Evolutionary conservation across 108 stramenopile genomes (phyloP).

Genomic region (Pseudonitzschia multiseries): DNA sequence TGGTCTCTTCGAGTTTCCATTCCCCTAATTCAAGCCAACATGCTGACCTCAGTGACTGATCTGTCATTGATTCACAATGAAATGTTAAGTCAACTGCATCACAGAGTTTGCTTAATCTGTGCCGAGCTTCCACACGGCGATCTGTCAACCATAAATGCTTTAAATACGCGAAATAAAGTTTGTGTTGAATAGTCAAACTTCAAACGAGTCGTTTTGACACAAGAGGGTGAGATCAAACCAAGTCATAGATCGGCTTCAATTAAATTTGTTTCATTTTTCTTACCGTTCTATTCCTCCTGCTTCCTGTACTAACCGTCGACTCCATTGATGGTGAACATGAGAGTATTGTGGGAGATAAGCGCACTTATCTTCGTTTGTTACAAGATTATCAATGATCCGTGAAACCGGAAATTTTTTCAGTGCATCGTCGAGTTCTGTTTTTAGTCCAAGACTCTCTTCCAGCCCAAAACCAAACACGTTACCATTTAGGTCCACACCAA

Average conservation of each 20-base stretch:
- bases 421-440: constrained; percentile 31
- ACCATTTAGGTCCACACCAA: constrained; percentile 66
- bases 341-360: constrained; percentile 53
- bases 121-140: constrained; percentile 70
- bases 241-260: background rate
- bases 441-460: constrained; percentile 39
- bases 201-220: background rate
- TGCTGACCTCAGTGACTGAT: constrained; percentile 57
- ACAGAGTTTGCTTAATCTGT: constrained; percentile 54
- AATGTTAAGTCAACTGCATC: constrained; percentile 70
- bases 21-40: constrained; percentile 91
- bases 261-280: constrained; percentile 12
- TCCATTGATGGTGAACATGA: constrained; percentile 55
- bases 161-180: constrained; percentile 88
- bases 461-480: constrained; percentile 70
- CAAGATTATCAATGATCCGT: constrained; percentile 31
- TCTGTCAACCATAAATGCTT: constrained; percentile 91
- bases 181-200: constrained; percentile 72
- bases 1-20: constrained; percentile 68
- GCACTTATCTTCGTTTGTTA: constrained; percentile 11
- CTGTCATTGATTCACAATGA: constrained; percentile 45
- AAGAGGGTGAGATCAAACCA: constrained; percentile 1
- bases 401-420: constrained; percentile 9
- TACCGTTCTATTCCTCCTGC: constrained; percentile 74
- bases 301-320: constrained; percentile 49